Evolutionary conservation across 2,329 filamentous ascomycete genomes (phyloP), one percentile per base, ranked within the genome.

Genomic region (Fusarium nelsonii): DNA sequence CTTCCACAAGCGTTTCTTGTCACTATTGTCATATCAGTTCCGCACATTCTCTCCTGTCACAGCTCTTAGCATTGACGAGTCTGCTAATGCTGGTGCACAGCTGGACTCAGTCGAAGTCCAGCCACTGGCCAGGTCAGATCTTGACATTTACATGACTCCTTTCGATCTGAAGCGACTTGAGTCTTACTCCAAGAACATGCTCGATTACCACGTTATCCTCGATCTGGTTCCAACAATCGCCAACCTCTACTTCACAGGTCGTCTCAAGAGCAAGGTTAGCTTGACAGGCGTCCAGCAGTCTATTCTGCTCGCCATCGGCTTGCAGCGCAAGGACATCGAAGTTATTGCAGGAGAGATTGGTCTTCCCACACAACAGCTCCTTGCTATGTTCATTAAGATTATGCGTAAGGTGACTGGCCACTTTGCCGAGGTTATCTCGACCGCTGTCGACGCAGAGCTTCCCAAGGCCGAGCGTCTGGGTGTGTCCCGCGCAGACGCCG

Each of bases 311-410:
- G 94, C 92, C 8, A 89, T 97, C 48, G 96, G 97, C 20, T 82
- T 98, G 63, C 97, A 99, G 80, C 89, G 92, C 71, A 98, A 98
- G 82, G 90, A 92, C 39, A 84, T 99, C 30, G 92, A 96, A 15
- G 87, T 88, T 14, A 82, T 97, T 10, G 91, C 94, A 65, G 89
- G 90, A 67, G 96, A 99, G 75, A 81, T 97, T 4, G 86, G 85
- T 9, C 81, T 97, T 8, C 88, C 88, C 1, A 86, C 88, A 4
- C 91, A 90, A 44, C 96, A 98, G 81, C 83, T 97, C 5, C 84
- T 99, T 66, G 94, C 95, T 64, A 97, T 98, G 91, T 98, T 99
- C 80, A 93, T 97, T 78, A 99, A 99, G 84, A 91, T 97, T 64
- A 86, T 97, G 63, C 89, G 94, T 70, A 98, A 98, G 82, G 87